Evolutionary conservation across 495 filamentous ascomycete species (phyloP), one percentile per base, ranked within the genome.

Genomic region (Xylaria grammica): DNA sequence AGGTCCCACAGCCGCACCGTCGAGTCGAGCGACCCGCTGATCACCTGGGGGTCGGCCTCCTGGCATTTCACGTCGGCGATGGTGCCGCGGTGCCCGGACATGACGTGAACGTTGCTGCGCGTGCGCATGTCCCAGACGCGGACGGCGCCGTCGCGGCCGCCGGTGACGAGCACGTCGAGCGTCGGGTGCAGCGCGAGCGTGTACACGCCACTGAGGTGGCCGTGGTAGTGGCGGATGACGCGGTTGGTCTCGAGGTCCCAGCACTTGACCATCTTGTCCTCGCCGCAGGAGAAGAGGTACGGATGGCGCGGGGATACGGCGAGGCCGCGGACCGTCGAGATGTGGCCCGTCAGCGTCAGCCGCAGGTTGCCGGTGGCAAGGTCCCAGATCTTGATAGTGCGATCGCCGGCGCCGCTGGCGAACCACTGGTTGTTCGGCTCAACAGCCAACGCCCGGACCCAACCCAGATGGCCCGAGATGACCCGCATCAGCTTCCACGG

Each of bases 221-320:
- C 96, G 78, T 99, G 96, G 77, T 98, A 98, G 76, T 99, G 94
- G 34, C 95, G 86, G 69, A 99, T 99, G 59, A 99, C 96, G 77
- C 96, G 97, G 76, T 99, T 99, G 8, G 92, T 95, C 74, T 99
- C 96, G 68, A 99, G 77, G 80, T 99, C 96, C 96, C 96, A 99
- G 80, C 96, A 98, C 78, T 98, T 98, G 38, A 99, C 96, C 93
- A 97, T 97, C 84, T 99, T 99, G 75, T 99, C 96, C 77, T 99
- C 96, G 55, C 91, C 96, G 69, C 96, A 98, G 15, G 92, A 96
- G 77, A 98, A 99, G 36, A 99, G 85, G 74, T 99, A 99, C 2
- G 96, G 96, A 76, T 99, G 96, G 54, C 96, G 82, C 17, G 93
- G 91, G 3, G 93, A 97, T 7, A 99, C 91, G 0, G 94, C 96